Evolutionary conservation across 2,329 filamentous ascomycete genomes (phyloP).

Genomic region (Trichoderma afroharzianum): DNA sequence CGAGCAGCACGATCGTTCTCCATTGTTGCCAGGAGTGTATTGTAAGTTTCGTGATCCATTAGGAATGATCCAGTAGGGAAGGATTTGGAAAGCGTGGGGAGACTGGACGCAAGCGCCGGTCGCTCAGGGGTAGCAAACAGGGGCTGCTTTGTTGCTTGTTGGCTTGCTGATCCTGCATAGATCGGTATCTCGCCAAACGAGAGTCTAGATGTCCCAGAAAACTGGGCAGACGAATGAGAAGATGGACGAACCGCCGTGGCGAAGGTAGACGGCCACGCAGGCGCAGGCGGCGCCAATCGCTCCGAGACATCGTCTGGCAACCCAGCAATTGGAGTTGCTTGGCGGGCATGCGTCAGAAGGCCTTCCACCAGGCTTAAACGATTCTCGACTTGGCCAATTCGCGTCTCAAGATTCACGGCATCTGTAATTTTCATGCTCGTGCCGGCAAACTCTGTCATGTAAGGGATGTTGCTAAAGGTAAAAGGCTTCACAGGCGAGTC

Average conservation of each 20-base stretch:
- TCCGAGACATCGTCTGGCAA: slow-evolving; percentile 29
- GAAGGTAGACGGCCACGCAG: slow-evolving; percentile 14
- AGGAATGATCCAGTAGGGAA: slow-evolving; percentile 31
- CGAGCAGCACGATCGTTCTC: slow-evolving; percentile 55
- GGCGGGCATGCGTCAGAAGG: slow-evolving; percentile 48
- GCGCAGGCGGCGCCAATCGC: slow-evolving; percentile 25
- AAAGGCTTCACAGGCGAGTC: slow-evolving; percentile 42
- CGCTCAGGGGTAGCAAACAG: slow-evolving; percentile 25
- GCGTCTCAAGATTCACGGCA: slow-evolving; percentile 50
- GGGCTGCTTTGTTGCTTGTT: not conserved
- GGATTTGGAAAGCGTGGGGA: slow-evolving; percentile 39
- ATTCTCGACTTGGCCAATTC: slow-evolving; percentile 49
- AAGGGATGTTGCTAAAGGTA: slow-evolving; percentile 47
- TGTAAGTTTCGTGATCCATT: slow-evolving; percentile 42
- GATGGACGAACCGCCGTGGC: slow-evolving; percentile 17
- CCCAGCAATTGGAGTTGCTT: slow-evolving; percentile 41
- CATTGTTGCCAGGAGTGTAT: slow-evolving; percentile 49
- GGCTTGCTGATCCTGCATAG: slow-evolving; percentile 34
- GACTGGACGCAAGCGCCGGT: slow-evolving; percentile 43
- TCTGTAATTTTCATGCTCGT: slow-evolving; percentile 58
- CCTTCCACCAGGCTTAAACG: slow-evolving; percentile 52
- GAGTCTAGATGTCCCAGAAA: slow-evolving; percentile 40
- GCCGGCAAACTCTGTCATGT: slow-evolving; percentile 45
- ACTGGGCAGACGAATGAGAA: slow-evolving; percentile 33
- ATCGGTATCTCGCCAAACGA: slow-evolving; percentile 47